Base-by-base conservation (phyloP, 1,284 basidiomycete genomes). In the Meripilus lineatus region DNA sequence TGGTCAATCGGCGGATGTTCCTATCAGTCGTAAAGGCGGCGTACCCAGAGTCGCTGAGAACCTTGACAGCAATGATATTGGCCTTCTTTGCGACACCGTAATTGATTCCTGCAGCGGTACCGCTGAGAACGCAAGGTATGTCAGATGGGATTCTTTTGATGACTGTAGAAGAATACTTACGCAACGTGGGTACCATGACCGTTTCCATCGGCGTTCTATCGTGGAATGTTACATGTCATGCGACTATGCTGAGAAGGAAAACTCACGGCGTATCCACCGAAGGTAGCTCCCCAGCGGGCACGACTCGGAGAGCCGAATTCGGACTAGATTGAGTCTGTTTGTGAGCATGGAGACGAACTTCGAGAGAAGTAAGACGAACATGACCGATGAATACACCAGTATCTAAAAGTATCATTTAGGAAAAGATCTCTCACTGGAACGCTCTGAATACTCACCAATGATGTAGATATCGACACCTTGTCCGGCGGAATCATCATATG, bases 221-320 rank as follows among this genome's bases (percentile, higher is more conserved):
- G 50, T 8, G 11, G 8, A 13, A n/a, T n/a, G n/a, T n/a, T n/a
- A n/a, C n/a, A n/a, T n/a, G n/a, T n/a, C n/a, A n/a, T n/a, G n/a
- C n/a, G n/a, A n/a, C n/a, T n/a, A n/a, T n/a, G n/a, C n/a, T n/a
- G n/a, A n/a, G n/a, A n/a, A n/a, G n/a, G 20, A 5, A 17, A 3
- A 44, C 50, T 45, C 38, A 55, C 54, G 17, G 51, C 36, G 33
- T 53, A 54, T 8, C 48, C 46, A 28, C 50, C 62, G 44, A 68
- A 67, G 13, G 77, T 82, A 55, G 74, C 75, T 42, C 81, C 82
- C 79, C 80, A 82, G 46, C 51, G 53, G 45, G 85, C 86, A 47
- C 86, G 79, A 28, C 83, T 82, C n/a, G n/a, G n/a, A n/a, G n/a
- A n/a, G 54, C 79, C 75, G 56, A 90, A 84, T 59, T 87, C 78